Base-by-base conservation (phyloP, 2,329 filamentous ascomycete species). In the Xylaria sp. region DNA sequence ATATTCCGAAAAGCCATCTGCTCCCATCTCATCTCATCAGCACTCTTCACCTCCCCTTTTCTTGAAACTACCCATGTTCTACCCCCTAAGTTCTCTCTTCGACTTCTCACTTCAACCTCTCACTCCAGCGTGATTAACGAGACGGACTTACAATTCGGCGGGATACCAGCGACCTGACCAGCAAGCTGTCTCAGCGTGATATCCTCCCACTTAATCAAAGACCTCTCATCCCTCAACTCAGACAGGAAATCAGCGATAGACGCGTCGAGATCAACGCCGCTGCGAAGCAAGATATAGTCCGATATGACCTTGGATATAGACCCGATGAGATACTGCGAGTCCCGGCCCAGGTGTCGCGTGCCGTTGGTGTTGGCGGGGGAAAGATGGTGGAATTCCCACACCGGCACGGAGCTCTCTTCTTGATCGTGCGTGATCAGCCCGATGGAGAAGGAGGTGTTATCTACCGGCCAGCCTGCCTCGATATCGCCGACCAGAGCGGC, bases 1-100 rank as follows among this genome's bases (percentile, higher is more conserved):
- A 36, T 60, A 65, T 20, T 60, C 63, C 18, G 63, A 65, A 28
- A 65, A 65, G 12, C 63, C 63, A 48, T 65, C 63, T 60, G n/a
- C 28, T 10, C 7, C 10, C 33, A 36, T 36, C 15, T 36, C 33
- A 36, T 36, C 15, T 23, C 25, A 25, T 62, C 46, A 62, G 49
- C 36, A 55, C n/a, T 8, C 39, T 8, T 9, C 33, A 8, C 33
- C 2, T 36, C 7, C 10, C 33, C 33, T 36, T 28, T 28, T 28
- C 25, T 28, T 28, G 4, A 2, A 2, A 2, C 25, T 28, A 28
- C 25, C 25, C 2, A 28, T 2, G 2, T 4, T 28, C 25, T 28
- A 28, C 25, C 25, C 25, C 2, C 25, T 28, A 28, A 28, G 25
- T 4, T 28, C 25, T 28, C 25, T 5, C 31, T 33, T 5, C 31